Percentiles rank a stretch among this genome's conserved stretches.
These are phyloP conservation scores for Chaetomiaceae sp. DNA, from an alignment of 2,329 filamentous ascomycete species.

Conservation along the genomic window DNA sequence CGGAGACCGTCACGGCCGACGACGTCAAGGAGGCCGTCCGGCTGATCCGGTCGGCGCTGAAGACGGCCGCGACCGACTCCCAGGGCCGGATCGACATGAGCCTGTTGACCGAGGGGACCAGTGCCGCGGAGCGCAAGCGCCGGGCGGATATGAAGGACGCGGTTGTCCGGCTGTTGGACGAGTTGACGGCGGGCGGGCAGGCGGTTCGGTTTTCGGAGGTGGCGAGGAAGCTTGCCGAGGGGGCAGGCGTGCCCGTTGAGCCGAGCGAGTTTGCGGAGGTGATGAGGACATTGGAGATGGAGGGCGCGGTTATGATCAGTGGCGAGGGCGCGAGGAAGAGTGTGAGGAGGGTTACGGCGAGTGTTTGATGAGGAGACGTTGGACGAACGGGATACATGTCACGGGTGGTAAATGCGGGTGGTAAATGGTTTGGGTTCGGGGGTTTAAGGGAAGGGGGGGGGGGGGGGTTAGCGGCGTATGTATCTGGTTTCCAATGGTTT, in stretches of 20 bases:
- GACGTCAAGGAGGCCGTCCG: conserved; percentile 91
- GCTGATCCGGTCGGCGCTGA: conserved; percentile 88
- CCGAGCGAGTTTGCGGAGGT: conserved; percentile 77
- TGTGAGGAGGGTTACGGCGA: conserved; percentile 67
- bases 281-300: conserved; percentile 73
- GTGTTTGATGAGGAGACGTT: conserved; percentile 34
- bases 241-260: conserved; percentile 67
- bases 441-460: no score
- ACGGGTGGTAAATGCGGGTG: conserved; percentile 1
- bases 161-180: conserved; percentile 70
- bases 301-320: conserved; percentile 73
- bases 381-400: not conserved
- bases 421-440: no score
- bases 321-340: conserved; percentile 82
- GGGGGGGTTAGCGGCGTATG: not conserved
- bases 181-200: conserved; percentile 65
- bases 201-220: conserved; percentile 76
- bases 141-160: conserved; percentile 81
- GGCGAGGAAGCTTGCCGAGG: conserved; percentile 66
- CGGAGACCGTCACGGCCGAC: conserved; percentile 65
- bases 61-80: conserved; percentile 93
- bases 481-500: conserved; percentile 1
- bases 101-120: conserved; percentile 89
- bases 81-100: conserved; percentile 96
- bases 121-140: conserved; percentile 76